phyloP scores from a whole-genome alignment of 768 basidiomycete species.

The Trametes sanguinea region DNA sequence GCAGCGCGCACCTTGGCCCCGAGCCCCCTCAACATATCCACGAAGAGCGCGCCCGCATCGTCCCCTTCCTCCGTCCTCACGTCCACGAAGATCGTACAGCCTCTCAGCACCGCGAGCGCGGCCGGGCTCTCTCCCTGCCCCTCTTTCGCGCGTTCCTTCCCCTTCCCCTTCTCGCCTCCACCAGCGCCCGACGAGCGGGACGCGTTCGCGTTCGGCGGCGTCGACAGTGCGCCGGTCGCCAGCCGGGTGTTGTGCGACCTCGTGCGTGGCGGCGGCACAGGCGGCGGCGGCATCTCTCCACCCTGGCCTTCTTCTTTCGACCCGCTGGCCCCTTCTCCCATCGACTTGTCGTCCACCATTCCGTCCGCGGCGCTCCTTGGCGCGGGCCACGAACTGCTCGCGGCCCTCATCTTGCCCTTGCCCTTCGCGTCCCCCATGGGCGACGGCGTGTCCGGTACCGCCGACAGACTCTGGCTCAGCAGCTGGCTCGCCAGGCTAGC shows the following conservation, averaged over 20 bases:
- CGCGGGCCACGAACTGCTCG: slow-evolving; percentile 19
- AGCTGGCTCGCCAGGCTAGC: slow-evolving; percentile 62
- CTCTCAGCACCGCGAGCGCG: slow-evolving; percentile 59
- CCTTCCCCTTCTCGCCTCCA: slow-evolving; percentile 27
- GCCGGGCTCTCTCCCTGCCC: slow-evolving; percentile 12
- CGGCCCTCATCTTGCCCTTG: slow-evolving; percentile 24
- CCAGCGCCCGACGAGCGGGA: background rate
- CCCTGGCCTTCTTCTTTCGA: background rate
- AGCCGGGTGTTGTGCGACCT: slow-evolving; percentile 16
- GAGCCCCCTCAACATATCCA: slow-evolving; percentile 76
- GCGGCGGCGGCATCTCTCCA: background rate
- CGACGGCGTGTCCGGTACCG: slow-evolving; percentile 43
- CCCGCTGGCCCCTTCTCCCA: background rate
- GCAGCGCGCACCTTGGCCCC: slow-evolving; percentile 70
- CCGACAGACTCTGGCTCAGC: slow-evolving; percentile 63
- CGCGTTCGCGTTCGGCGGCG: slow-evolving; percentile 7
- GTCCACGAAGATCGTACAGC: slow-evolving; percentile 84
- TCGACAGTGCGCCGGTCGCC: slow-evolving; percentile 19
- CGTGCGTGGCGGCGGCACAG: background rate
- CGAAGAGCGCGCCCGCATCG: slow-evolving; percentile 77
- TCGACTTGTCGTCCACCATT: background rate
- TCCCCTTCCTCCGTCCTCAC: slow-evolving; percentile 75
- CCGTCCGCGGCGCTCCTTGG: background rate
- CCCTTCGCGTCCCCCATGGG: slow-evolving; percentile 18
- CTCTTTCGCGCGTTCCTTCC: slow-evolving; percentile 34